Conservation (phyloP, 495 filamentous ascomycete genomes). For the Penicillium lagena region DNA sequence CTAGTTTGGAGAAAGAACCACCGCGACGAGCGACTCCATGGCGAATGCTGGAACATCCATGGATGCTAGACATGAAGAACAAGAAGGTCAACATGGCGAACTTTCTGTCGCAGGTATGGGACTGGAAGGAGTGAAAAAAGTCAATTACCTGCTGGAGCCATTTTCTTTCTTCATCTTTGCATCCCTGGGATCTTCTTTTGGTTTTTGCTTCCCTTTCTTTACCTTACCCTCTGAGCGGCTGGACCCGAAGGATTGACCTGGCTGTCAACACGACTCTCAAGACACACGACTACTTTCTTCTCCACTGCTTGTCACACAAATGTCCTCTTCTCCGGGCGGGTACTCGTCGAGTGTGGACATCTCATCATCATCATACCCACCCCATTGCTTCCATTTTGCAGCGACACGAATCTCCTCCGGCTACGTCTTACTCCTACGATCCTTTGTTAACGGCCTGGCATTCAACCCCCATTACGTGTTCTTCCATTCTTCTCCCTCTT, state of each 20-base stretch:
- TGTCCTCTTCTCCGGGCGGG: constrained; percentile 15
- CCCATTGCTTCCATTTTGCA: constrained; percentile 3
- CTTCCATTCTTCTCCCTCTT: not conserved
- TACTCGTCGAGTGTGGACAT: constrained; percentile 11
- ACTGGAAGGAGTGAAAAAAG: constrained; percentile 60
- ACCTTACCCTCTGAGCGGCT: constrained; percentile 32
- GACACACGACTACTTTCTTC: constrained; percentile 5
- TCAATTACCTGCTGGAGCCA: constrained; percentile 1
- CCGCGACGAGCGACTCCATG: constrained; percentile 83
- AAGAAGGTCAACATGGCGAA: constrained; percentile 96
- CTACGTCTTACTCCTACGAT: constrained; percentile 1
- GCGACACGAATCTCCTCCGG: constrained; percentile 8
- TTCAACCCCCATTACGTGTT: not conserved
- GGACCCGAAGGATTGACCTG: constrained; percentile 37
- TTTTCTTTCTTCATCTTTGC: not conserved
- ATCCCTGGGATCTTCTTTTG: constrained; percentile 1
- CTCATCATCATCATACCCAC: not conserved
- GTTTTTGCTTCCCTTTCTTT: constrained; percentile 13
- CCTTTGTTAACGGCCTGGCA: too few relatives aligned
- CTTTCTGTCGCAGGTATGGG: constrained; percentile 91
- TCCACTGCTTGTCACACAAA: constrained; percentile 10
- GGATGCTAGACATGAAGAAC: constrained; percentile 91
- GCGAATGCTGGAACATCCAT: constrained; percentile 98
- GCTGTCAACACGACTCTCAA: constrained; percentile 37
- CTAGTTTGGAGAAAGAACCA: constrained; percentile 89